Conservation (phyloP, 208 protist genomes). For the Sergeia podlipaevii region DNA sequence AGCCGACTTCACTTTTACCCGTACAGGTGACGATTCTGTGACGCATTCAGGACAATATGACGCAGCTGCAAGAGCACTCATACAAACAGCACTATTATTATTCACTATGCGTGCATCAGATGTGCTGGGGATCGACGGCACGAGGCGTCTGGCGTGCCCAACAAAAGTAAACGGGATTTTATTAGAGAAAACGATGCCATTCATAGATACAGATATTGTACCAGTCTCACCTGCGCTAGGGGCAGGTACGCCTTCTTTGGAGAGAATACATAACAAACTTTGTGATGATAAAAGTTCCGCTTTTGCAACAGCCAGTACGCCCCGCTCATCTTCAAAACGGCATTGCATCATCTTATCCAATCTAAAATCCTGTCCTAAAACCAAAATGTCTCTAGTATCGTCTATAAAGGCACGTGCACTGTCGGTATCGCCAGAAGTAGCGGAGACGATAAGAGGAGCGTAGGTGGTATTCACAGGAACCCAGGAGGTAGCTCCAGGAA, state of each 20-base stretch:
- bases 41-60: too few relatives aligned
- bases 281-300: constrained; percentile 11
- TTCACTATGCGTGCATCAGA: too few relatives aligned
- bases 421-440: too few relatives aligned
- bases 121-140: too few relatives aligned
- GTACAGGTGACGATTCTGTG: too few relatives aligned
- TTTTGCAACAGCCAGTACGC: not conserved
- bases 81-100: too few relatives aligned
- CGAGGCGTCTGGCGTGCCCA: constrained; percentile 19
- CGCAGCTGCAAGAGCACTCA: too few relatives aligned
- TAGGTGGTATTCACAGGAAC: too few relatives aligned
- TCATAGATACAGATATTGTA: constrained; percentile 20
- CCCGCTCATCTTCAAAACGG: constrained; percentile 11
- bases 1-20: constrained; percentile 9
- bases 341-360: constrained; percentile 9
- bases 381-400: too few relatives aligned
- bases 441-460: too few relatives aligned
- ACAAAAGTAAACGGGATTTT: constrained; percentile 28
- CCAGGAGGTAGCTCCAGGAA: too few relatives aligned
- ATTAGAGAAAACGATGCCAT: constrained; percentile 22
- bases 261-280: constrained; percentile 15
- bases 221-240: constrained; percentile 5
- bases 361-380: constrained; percentile 17
- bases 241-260: not conserved
- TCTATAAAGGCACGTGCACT: too few relatives aligned